A percentile compares a stretch with the other conserved stretches of the same genome.
Conservation (phyloP, 2,329 filamentous ascomycete genomes). For the Aspergillus niger region DNA sequence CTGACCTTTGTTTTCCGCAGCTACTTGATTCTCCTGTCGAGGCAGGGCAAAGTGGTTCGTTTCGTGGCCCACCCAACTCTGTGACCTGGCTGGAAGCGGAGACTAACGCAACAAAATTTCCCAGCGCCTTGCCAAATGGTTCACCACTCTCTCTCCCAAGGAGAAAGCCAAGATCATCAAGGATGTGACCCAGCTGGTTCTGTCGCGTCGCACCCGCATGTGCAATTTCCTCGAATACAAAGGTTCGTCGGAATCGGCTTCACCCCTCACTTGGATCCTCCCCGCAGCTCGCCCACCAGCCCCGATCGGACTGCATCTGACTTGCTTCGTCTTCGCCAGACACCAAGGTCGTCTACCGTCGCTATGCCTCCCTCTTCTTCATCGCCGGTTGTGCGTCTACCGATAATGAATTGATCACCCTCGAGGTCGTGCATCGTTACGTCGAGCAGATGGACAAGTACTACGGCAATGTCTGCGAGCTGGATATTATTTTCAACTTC, state of each 20-base stretch:
- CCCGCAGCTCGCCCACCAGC: slow-evolving; percentile 9
- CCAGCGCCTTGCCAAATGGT: slow-evolving; percentile 98
- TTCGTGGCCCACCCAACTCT: slow-evolving; percentile 44
- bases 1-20: slow-evolving; percentile 51
- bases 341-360: slow-evolving; percentile 97
- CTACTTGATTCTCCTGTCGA: slow-evolving; percentile 95
- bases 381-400: slow-evolving; percentile 96
- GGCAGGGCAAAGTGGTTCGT: slow-evolving; percentile 98
- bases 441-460: slow-evolving; percentile 99
- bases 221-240: slow-evolving; percentile 99
- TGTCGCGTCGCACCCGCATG: slow-evolving; percentile 95
- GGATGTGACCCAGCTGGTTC: slow-evolving; percentile 95
- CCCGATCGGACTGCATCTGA: neutral
- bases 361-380: slow-evolving; percentile 98
- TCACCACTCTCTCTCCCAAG: slow-evolving; percentile 93
- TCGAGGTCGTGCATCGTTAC: slow-evolving; percentile 98
- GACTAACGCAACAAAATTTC: slow-evolving; percentile 33
- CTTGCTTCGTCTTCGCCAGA: slow-evolving; percentile 57
- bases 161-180: slow-evolving; percentile 99
- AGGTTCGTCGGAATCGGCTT: slow-evolving; percentile 56
- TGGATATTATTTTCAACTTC: slow-evolving; percentile 99
- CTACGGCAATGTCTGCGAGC: slow-evolving; percentile 98
- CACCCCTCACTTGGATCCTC: neutral
- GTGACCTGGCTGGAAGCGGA: slow-evolving; percentile 24
- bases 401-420: slow-evolving; percentile 96